A percentile compares a stretch with the other conserved stretches of the same genome.
phyloP scores from a whole-genome alignment of 371 early-diverging fungal genomes.

The Mucor piriformis region DNA sequence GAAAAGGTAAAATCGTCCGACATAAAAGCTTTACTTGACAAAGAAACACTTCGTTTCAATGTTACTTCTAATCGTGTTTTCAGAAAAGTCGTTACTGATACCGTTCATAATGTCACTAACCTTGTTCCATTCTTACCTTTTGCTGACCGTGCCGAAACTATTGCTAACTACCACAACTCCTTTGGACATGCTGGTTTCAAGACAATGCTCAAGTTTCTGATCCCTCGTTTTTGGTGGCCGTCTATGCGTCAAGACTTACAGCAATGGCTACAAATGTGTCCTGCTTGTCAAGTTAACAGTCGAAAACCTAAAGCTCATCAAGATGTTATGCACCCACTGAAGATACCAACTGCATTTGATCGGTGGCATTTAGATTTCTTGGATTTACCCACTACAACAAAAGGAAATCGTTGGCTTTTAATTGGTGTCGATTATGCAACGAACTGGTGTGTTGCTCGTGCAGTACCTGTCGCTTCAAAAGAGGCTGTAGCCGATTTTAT shows the following conservation, averaged over 20 bases:
- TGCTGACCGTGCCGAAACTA: background rate
- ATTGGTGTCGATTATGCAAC: slow-evolving; percentile 44
- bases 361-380: too few relatives aligned
- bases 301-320: background rate
- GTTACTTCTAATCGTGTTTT: background rate
- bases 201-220: background rate
- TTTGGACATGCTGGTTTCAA: slow-evolving; percentile 2
- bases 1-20: background rate
- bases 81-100: background rate
- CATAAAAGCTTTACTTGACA: background rate
- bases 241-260: background rate
- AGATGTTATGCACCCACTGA: slow-evolving; percentile 8
- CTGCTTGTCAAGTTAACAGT: slow-evolving; percentile 17
- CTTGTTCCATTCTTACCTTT: too few relatives aligned
- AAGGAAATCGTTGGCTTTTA: slow-evolving; percentile 4
- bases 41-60: background rate
- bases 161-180: background rate
- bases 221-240: slow-evolving; percentile 5
- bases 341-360: too few relatives aligned
- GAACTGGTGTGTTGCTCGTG: too few relatives aligned
- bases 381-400: slow-evolving; percentile 9
- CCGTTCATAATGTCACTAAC: background rate
- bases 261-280: slow-evolving; percentile 16
- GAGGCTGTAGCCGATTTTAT: slow-evolving; percentile 38
- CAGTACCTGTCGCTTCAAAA: slow-evolving; percentile 31